Base-by-base conservation (phyloP, 352 stramenopile species). In the Phytophthora quininea region DNA sequence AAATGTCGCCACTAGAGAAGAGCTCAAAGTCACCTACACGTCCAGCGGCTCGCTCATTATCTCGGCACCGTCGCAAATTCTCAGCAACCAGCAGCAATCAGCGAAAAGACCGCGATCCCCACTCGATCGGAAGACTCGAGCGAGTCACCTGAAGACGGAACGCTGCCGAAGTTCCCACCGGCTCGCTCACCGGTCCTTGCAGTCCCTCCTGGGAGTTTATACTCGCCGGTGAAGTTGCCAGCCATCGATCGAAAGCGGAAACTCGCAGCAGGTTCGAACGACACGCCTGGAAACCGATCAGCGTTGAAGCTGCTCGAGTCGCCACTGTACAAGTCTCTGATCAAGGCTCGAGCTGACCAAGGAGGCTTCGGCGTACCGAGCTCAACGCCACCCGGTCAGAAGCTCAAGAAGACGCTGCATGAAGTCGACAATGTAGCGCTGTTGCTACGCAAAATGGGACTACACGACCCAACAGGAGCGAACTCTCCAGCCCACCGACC, bases 371-470 rank as follows among this genome's bases (percentile, higher is more conserved):
- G 62, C 40, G 46, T 52, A 29, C 11, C 63, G 43, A 46, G 19
- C 9, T 49, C 52, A 43, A 70, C 64, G 10, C 56, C 49, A 30
- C 61, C 71, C 2, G 59, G 64, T 30, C 71, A 84, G 30, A 38
- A 76, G 37, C 56, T 90, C 19, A 90, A 92, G 56, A 81, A 83
- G 40, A 48, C 82, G 31, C 66, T 95, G 29, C 76, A 79, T 31
- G 73, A 92, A n/a, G 83, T 90, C 32, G 83, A 95, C 61, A 80
- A 90, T 49, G 84, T 95, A 35, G 79, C 79, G 48, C 53, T 87
- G 9, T 46, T 95, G 57, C 75, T 93, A 48, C 82, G 84, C 35
- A 91, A 86, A 37, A 79, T 95, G 50, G 87, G 87, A 0, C 64
- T 92, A 7, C 79, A 81, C n/a, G 71, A 82, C 19, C 47, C 69